Evolutionary conservation across 768 basidiomycete species (phyloP), one percentile per base, ranked within the genome.

Genomic region (Lactifluus echinatus): DNA sequence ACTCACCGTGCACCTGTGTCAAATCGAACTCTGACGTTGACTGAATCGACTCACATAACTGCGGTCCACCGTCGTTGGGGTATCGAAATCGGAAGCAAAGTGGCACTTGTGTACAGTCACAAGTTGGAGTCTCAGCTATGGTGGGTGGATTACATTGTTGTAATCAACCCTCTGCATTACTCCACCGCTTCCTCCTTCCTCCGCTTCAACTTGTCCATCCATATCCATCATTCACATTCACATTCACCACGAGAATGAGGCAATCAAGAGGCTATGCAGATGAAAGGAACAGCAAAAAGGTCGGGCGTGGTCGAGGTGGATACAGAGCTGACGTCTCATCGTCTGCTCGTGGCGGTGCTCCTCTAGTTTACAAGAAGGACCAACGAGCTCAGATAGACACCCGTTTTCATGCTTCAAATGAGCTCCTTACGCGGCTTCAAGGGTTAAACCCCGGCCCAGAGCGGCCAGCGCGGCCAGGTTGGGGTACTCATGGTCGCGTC

Each of bases 401-500:
- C 17, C 36, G 49, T 26, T 0, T 50, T 11, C 14, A 26, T 12
- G 23, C 36, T 2, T 23, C 49, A 17, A 24, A 39, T 24, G 36
- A 24, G 8, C 49, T 50, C 23, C 23, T 50, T 23, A 17, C 49
- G 17, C 33, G 10, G 26, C 49, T 50, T 39, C 24, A 1, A 39
- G 36, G 1, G 11, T n/a, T 50, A n/a, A 24, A 36, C 23, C 24
- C 4, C 12, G 21, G 42, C 23, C 42, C 19, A 36, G 62, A 61
- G 12, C 42, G 60, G 2, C 60, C 62, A 19, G 52, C 56, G 2
- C 55, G 62, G 8, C 60, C 62, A 10, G 62, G 62, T 0, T 63
- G 50, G 24, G 62, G 62, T n/a, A 21, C 66, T 69, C 2, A 76
- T 75, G 49, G 8, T 60, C 73, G 0, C 15, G 60, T 37, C 2